A percentile compares a stretch with the other conserved stretches of the same genome.
These are phyloP conservation scores for Fomitiporia mediterranea DNA, from an alignment of 1,284 basidiomycete species.

Conservation along the genomic window DNA sequence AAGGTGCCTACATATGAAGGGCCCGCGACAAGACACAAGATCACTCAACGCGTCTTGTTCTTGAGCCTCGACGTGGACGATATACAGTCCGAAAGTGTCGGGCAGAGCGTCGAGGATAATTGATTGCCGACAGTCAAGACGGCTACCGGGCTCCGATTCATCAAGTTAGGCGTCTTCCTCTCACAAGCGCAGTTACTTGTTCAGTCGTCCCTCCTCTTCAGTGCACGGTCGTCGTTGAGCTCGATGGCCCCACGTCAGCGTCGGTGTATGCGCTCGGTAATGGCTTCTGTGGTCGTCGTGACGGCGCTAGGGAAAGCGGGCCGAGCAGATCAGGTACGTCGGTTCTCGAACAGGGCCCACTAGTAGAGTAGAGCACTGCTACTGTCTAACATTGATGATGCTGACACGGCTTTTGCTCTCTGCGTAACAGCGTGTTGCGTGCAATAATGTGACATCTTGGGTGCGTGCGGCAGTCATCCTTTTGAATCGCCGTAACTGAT, in stretches of 20 bases:
- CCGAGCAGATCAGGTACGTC: constrained; percentile 5
- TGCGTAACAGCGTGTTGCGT: not conserved
- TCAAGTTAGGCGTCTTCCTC: too few species aligned
- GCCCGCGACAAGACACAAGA: too few species aligned
- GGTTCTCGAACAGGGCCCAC: not conserved
- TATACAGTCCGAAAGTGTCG: too few species aligned
- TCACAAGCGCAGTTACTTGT: too few species aligned
- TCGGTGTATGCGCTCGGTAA: not conserved
- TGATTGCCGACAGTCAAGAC: too few species aligned
- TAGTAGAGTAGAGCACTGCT: too few species aligned
- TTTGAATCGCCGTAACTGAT: not conserved
- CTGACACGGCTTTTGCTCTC: not conserved
- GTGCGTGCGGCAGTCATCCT: not conserved
- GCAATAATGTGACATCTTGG: not conserved
- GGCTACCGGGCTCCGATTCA: too few species aligned
- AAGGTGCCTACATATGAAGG: too few species aligned
- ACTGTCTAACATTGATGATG: not conserved
- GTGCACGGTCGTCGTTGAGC: not conserved
- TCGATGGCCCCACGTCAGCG: not conserved
- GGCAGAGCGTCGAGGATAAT: too few species aligned
- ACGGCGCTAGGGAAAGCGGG: not conserved
- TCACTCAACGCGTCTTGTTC: too few species aligned
- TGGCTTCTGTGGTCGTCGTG: not conserved
- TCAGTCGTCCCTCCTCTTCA: too few species aligned
- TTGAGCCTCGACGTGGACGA: too few species aligned